Evolutionary conservation across 768 basidiomycete genomes (phyloP).

Genomic region (Lactifluus piperatus): DNA sequence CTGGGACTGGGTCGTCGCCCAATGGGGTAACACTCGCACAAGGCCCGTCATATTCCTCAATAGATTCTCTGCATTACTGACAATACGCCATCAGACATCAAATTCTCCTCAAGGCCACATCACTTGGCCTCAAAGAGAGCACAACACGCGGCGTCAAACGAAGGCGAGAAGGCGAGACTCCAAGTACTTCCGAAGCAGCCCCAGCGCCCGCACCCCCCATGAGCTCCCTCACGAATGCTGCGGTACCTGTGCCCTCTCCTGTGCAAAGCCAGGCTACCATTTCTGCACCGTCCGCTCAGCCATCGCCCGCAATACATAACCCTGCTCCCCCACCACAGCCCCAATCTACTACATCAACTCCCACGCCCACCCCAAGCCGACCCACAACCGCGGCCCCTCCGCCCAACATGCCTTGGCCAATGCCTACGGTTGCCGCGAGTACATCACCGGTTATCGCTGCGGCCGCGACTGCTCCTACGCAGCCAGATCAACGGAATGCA

Average conservation of each 20-base stretch:
- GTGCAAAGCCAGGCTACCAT: conserved; percentile 14
- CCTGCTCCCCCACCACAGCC: conserved; percentile 5
- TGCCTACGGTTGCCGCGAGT: conserved; percentile 20
- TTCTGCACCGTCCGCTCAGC: conserved; percentile 17
- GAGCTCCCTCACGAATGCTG: conserved; percentile 7
- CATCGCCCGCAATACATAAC: conserved; percentile 18
- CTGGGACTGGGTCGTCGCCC: conserved; percentile 70
- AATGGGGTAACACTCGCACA: conserved; percentile 68
- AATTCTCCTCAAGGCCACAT: conserved; percentile 73
- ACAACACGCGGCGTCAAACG: conserved; percentile 56
- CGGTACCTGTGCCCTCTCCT: conserved; percentile 13
- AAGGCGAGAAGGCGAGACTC: conserved; percentile 33
- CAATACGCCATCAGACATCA: conserved; percentile 48
- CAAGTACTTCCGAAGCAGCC: conserved; percentile 1
- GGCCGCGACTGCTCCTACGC: not conserved
- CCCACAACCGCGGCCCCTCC: conserved; percentile 10
- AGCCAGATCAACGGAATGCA: conserved; percentile 7
- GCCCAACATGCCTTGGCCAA: conserved; percentile 19
- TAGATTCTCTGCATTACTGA: not conserved
- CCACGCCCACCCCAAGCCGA: conserved; percentile 11
- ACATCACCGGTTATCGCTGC: conserved; percentile 19
- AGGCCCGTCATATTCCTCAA: conserved; percentile 36
- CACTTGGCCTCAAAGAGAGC: conserved; percentile 71
- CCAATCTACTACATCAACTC: conserved; percentile 13
- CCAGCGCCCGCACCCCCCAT: conserved; percentile 9